Conservation (phyloP, 208 protist species). For the Trichomonas vaginalis region DNA sequence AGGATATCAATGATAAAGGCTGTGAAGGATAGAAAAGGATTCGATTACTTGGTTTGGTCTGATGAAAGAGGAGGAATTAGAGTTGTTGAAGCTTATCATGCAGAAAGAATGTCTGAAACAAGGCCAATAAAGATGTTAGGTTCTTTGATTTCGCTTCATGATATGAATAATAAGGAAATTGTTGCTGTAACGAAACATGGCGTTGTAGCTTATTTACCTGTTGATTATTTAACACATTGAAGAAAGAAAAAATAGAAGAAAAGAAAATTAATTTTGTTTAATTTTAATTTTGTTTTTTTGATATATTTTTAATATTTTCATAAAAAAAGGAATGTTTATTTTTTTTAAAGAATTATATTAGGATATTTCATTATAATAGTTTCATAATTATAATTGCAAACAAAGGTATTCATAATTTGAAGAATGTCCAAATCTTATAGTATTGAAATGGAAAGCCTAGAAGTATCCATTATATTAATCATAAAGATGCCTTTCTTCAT, state of each 20-base stretch:
- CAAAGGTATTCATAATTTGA: too few relatives aligned
- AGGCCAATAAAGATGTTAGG: neutral
- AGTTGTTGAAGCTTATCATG: neutral
- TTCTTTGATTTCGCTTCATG: neutral
- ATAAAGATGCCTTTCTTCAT: too few relatives aligned
- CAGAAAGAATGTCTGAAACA: neutral
- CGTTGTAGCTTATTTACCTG: neutral
- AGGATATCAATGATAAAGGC: neutral
- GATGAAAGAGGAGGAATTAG: neutral
- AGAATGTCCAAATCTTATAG: too few relatives aligned
- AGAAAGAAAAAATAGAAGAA: constrained; percentile 48
- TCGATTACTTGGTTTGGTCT: neutral
- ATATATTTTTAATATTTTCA: too few relatives aligned
- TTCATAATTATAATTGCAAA: too few relatives aligned
- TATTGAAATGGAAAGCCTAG: too few relatives aligned
- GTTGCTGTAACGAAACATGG: neutral
- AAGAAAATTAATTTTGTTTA: too few relatives aligned
- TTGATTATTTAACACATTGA: neutral
- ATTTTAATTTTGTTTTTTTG: too few relatives aligned
- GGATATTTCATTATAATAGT: too few relatives aligned
- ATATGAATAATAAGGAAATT: neutral
- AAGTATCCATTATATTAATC: too few relatives aligned
- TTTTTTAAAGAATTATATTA: too few relatives aligned
- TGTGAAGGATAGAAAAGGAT: neutral
- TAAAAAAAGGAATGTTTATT: too few relatives aligned